These are phyloP conservation scores for Quercus cerris DNA, from an alignment of 306 rosid species.

Conservation along the genomic window DNA sequence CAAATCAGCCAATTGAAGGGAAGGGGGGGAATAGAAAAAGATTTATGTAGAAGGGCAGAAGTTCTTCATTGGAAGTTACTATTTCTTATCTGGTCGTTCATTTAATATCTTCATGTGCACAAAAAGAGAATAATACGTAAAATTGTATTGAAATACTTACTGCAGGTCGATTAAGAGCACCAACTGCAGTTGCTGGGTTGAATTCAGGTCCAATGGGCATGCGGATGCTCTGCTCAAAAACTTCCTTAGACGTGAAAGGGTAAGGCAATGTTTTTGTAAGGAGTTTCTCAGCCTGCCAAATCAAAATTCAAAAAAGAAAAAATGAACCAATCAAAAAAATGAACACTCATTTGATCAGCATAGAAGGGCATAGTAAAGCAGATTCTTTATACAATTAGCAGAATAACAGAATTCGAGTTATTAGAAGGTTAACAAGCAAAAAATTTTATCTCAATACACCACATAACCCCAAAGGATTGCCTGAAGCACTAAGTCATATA, in stretches of 20 bases:
- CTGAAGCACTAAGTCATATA: neutral
- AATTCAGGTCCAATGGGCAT: constrained; percentile 94
- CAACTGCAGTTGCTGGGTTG: constrained; percentile 69
- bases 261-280: constrained; percentile 64
- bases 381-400: neutral
- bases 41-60: neutral
- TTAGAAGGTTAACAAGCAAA: neutral
- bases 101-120: neutral
- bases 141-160: constrained; percentile 48
- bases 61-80: neutral
- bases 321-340: neutral
- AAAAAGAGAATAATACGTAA: neutral
- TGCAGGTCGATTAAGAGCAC: constrained; percentile 81
- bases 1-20: neutral
- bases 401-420: neutral
- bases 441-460: neutral
- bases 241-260: constrained; percentile 78
- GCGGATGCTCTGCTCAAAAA: constrained; percentile 78
- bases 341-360: neutral
- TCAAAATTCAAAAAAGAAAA: constrained; percentile 13
- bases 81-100: neutral
- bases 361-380: neutral
- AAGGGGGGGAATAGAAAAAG: neutral
- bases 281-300: constrained; percentile 86
- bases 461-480: neutral